phyloP scores from a whole-genome alignment of 352 stramenopile species.

The Elongisporangium undulatum region DNA sequence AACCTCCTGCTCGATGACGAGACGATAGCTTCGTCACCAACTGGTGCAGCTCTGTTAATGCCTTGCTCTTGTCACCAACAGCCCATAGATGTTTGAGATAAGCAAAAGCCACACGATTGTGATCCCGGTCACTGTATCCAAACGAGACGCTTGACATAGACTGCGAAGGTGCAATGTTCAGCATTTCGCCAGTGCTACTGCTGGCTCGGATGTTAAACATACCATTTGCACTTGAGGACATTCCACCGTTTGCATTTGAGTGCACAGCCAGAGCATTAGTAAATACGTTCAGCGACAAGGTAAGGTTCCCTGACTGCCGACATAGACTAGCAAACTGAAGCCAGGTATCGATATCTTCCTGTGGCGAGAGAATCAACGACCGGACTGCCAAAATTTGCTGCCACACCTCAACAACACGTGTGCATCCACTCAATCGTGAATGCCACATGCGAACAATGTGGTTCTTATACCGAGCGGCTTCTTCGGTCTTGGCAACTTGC shows the following conservation, averaged over 20 bases:
- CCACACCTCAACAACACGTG: conserved; percentile 91
- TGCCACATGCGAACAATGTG: conserved; percentile 88
- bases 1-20: conserved; percentile 13
- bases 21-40: conserved; percentile 81
- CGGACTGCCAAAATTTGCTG: conserved; percentile 94
- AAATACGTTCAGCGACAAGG: conserved; percentile 85
- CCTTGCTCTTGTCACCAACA: conserved; percentile 85
- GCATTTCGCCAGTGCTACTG: conserved; percentile 14
- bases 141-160: conserved; percentile 51
- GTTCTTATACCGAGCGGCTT: conserved; percentile 72
- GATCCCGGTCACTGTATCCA: conserved; percentile 85
- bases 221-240: conserved; percentile 11
- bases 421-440: conserved; percentile 78
- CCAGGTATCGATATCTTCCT: conserved; percentile 91
- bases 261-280: conserved; percentile 71
- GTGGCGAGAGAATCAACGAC: conserved; percentile 75
- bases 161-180: conserved; percentile 51
- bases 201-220: neutral
- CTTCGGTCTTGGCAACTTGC: conserved; percentile 64
- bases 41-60: conserved; percentile 77
- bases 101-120: conserved; percentile 91
- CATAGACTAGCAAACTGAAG: conserved; percentile 92
- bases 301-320: conserved; percentile 82
- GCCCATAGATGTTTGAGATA: conserved; percentile 95
- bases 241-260: conserved; percentile 7